A percentile compares a stretch with the other conserved stretches of the same genome.
Conservation (phyloP, 2,329 filamentous ascomycete genomes). For the Penicillium sp. region DNA sequence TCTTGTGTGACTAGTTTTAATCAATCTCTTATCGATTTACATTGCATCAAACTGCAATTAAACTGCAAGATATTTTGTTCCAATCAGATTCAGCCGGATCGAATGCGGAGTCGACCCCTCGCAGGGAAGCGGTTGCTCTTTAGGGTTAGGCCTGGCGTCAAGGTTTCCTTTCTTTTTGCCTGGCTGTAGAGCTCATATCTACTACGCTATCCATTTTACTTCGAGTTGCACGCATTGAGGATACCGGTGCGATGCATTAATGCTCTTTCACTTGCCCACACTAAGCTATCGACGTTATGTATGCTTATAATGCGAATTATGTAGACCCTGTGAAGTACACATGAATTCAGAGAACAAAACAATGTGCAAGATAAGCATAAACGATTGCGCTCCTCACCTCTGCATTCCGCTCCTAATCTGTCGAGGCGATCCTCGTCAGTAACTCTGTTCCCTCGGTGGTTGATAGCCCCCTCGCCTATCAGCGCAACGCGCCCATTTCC, state of each 20-base stretch:
- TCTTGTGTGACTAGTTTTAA: background rate
- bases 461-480: background rate
- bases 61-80: background rate
- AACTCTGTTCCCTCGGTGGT: background rate
- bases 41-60: too few species aligned
- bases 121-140: constrained; percentile 10
- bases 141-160: constrained; percentile 9
- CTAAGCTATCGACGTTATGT: too few species aligned
- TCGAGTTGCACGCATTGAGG: too few species aligned
- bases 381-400: background rate
- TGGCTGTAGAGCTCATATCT: background rate
- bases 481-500: too few species aligned
- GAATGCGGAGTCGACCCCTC: constrained; percentile 12
- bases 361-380: background rate
- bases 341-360: background rate
- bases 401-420: background rate
- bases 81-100: background rate
- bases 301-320: background rate
- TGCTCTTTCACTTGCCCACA: too few species aligned
- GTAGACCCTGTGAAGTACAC: background rate
- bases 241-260: too few species aligned
- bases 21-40: background rate
- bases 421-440: background rate
- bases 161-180: constrained; percentile 1
- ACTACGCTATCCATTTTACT: too few species aligned